These are phyloP conservation scores for Fallopia convolvulus DNA, from an alignment of 148 eudicot genomes.

Conservation along the genomic window DNA sequence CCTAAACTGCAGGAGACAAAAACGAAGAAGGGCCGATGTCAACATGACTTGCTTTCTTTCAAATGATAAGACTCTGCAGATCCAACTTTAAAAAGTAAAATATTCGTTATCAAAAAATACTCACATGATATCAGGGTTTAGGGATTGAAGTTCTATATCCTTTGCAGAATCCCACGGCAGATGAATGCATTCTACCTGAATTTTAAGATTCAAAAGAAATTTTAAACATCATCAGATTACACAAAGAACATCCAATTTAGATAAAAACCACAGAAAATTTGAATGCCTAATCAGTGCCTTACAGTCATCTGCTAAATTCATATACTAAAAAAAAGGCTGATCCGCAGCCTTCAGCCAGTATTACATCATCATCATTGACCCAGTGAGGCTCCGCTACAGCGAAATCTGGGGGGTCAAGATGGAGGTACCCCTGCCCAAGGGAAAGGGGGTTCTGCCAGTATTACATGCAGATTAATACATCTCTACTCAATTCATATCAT, in stretches of 20 bases:
- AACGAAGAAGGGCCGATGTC: not conserved
- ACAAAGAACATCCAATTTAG: not conserved
- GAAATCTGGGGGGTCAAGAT: too few species aligned
- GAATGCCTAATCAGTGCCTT: not conserved
- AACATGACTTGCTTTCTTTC: not conserved
- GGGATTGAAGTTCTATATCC: slow-evolving; percentile 47
- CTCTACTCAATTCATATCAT: not conserved
- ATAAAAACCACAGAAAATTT: not conserved
- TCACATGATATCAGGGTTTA: slow-evolving; percentile 69
- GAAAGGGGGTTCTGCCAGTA: not conserved
- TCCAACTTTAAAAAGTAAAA: not conserved
- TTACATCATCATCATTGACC: too few species aligned
- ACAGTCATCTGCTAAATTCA: not conserved
- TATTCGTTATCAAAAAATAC: slow-evolving; percentile 13
- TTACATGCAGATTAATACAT: not conserved
- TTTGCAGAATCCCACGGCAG: slow-evolving; percentile 80
- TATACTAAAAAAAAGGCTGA: not conserved
- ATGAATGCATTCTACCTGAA: slow-evolving; percentile 61
- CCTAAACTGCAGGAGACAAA: slow-evolving; percentile 53
- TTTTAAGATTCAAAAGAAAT: not conserved
- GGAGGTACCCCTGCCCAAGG: too few species aligned
- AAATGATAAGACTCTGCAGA: not conserved
- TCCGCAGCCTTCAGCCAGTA: not conserved
- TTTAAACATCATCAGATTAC: not conserved
- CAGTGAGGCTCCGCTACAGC: too few species aligned